Evolutionary conservation across 306 rosid species (phyloP).

Genomic region (Begonia loranthoides): DNA sequence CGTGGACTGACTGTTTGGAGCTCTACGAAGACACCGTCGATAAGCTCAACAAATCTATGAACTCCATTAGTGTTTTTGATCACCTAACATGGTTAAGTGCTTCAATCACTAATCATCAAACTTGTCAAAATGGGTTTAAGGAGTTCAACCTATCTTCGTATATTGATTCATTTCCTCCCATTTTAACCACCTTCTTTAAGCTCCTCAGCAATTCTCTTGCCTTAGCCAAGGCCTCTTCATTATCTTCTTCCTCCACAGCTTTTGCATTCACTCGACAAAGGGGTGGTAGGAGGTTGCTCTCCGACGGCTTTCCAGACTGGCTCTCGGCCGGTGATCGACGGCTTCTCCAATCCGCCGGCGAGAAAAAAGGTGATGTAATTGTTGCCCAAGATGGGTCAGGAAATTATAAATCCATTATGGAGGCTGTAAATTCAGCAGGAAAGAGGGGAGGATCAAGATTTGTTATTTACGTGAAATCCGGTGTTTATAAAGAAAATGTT

Average conservation of each 20-base stretch:
- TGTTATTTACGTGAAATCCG: slow-evolving; percentile 53
- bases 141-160: slow-evolving; percentile 31
- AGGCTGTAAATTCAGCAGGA: slow-evolving; percentile 40
- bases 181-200: slow-evolving; percentile 40
- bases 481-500: slow-evolving; percentile 51
- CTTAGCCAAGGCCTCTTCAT: slow-evolving; percentile 18
- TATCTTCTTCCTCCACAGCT: slow-evolving; percentile 2
- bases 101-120: slow-evolving; percentile 59
- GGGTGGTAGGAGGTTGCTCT: slow-evolving; percentile 24
- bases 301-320: slow-evolving; percentile 36
- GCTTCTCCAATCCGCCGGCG: slow-evolving; percentile 23
- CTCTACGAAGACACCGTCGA: slow-evolving; percentile 53
- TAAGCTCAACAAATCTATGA: slow-evolving; percentile 37
- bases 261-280: not conserved
- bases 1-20: slow-evolving; percentile 65
- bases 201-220: slow-evolving; percentile 63
- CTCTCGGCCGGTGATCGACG: slow-evolving; percentile 33
- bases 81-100: slow-evolving; percentile 60
- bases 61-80: slow-evolving; percentile 24
- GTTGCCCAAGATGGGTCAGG: slow-evolving; percentile 75
- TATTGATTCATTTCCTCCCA: slow-evolving; percentile 25
- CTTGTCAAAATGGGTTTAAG: slow-evolving; percentile 57
- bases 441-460: slow-evolving; percentile 23
- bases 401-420: slow-evolving; percentile 33
- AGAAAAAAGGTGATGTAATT: slow-evolving; percentile 25